Conservation (phyloP, 805 yeast genomes). For the Teunomyces aglyptinius region DNA sequence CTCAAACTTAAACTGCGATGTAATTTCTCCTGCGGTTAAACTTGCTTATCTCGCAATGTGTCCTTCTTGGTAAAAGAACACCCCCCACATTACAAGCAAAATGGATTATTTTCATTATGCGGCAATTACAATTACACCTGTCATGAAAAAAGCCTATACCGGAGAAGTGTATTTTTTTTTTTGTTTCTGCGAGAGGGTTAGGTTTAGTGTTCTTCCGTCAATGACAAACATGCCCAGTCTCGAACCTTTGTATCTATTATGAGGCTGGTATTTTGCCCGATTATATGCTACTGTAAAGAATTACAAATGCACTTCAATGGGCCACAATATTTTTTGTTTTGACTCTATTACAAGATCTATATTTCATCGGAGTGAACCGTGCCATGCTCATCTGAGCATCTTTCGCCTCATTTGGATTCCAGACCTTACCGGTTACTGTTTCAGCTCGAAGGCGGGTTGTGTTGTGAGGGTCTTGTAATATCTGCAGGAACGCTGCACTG, state of each 20-base stretch:
- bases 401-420: background rate
- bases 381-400: background rate
- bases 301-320: background rate
- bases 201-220: background rate
- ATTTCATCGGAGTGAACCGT: background rate
- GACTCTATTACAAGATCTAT: background rate
- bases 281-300: no score
- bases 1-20: background rate
- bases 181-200: background rate
- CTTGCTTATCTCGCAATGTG: background rate
- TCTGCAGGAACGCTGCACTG: background rate
- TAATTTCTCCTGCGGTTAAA: background rate
- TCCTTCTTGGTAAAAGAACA: background rate
- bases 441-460: background rate
- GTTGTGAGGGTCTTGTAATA: background rate
- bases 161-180: background rate
- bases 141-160: background rate
- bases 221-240: background rate
- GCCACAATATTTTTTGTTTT: background rate
- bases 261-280: no score
- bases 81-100: background rate
- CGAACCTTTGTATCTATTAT: background rate
- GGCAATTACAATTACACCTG: background rate
- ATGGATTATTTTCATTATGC: background rate
- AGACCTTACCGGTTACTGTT: background rate